Evolutionary conservation across 495 filamentous ascomycete species (phyloP), one percentile per base, ranked within the genome.

Genomic region (Talaromyces trachyspermus): DNA sequence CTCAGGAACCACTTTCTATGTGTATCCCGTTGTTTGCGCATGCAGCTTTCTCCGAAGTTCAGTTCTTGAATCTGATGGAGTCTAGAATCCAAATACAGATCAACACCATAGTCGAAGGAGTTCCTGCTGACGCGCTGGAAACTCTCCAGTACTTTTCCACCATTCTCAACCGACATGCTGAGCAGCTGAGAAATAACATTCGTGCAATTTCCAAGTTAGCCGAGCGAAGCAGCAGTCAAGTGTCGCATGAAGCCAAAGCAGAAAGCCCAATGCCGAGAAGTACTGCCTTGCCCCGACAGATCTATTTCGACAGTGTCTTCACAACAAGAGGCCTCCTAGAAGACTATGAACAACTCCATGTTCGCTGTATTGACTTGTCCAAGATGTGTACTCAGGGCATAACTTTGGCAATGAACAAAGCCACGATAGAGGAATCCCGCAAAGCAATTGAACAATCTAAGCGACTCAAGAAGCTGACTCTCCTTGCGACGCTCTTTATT

Each of bases 361-460:
- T 12, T 5, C 42, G 46, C 3, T 26, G 43, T 12, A 9, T 36
- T 14, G 18, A 49, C 1, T 47, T 66, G n/a, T 36, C 27, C 2
- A 33, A 27, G 18, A 26, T 38, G 6, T 64, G 52, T 40, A 20
- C 40, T 6, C 32, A 45, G 15, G 58, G 47, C 25, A 65, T 67
- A 43, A 32, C 20, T 11, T 32, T 53, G 27, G 14, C 54, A 14
- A 58, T 59, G 50, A 59, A 61, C 43, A 48, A 48, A 12, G 49
- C 51, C 15, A 38, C 38, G n/a, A 42, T 65, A 19, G 43, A 18
- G 9, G 64, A 67, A 43, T 65, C 64, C 32, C 38, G 44, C 7
- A 38, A 47, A 33, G 60, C 60, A n/a, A 62, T 62, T 19, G 48
- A 46, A 14, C 54, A 65, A 48, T 51, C 62, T 9, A 35, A 32